These are phyloP conservation scores for Phialophora tarda DNA, from an alignment of 2,329 filamentous ascomycete species.

Conservation along the genomic window DNA sequence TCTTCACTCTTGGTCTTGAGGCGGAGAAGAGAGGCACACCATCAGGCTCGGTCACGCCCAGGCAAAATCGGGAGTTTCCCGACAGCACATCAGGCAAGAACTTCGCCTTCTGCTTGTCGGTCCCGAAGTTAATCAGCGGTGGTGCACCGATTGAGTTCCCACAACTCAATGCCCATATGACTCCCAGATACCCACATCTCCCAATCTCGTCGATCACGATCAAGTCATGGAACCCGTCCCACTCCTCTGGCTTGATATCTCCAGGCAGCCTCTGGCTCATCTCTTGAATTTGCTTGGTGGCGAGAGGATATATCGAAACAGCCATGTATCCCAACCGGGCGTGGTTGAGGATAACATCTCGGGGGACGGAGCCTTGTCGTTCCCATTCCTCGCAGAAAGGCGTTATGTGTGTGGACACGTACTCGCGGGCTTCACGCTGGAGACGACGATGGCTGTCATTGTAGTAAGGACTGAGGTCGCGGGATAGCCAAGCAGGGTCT, in stretches of 20 bases:
- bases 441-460: slow-evolving; percentile 65
- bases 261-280: slow-evolving; percentile 40
- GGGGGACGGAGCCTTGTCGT: slow-evolving; percentile 58
- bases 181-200: slow-evolving; percentile 45
- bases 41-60: slow-evolving; percentile 61
- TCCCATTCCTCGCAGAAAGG: slow-evolving; percentile 70
- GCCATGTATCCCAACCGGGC: slow-evolving; percentile 31
- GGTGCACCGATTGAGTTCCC: slow-evolving; percentile 46
- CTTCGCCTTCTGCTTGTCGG: slow-evolving; percentile 44
- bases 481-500: slow-evolving; percentile 53
- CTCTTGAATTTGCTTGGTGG: slow-evolving; percentile 24
- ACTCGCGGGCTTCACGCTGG: slow-evolving; percentile 62
- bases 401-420: slow-evolving; percentile 64
- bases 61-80: slow-evolving; percentile 63
- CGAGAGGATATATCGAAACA: slow-evolving; percentile 31
- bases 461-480: slow-evolving; percentile 63
- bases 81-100: slow-evolving; percentile 64
- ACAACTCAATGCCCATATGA: slow-evolving; percentile 44
- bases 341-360: slow-evolving; percentile 27
- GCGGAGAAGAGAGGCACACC: slow-evolving; percentile 5
- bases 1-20: neutral
- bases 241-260: slow-evolving; percentile 42
- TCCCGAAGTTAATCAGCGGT: slow-evolving; percentile 43
- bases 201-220: slow-evolving; percentile 48
- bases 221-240: slow-evolving; percentile 49